Base-by-base conservation (phyloP, 768 basidiomycete species). In the Suillus subalutaceus region DNA sequence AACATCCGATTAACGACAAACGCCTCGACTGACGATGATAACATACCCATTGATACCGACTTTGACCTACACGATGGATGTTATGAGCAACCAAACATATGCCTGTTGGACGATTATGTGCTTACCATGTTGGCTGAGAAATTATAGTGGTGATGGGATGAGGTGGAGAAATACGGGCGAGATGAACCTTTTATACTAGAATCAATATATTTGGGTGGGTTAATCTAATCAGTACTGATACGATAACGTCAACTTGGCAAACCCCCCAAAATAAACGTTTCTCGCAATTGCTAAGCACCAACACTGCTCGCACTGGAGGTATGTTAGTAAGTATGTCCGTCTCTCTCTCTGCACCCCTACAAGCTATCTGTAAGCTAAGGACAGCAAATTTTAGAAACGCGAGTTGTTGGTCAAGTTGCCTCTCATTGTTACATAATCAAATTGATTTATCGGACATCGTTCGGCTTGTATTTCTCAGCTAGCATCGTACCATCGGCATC, bases 21-120 rank as follows among this genome's bases (percentile, higher is more conserved):
- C 5, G 9, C 41, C 44, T 37, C 30, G 30, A 32, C 63, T n/a
- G 62, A 35, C 32, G 20, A 40, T 61, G 38, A 57, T 63, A 44
- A 71, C 87, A 71, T 82, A 96, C 94, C 95, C 95, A 83, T 97
- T 97, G 85, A 97, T 97, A 73, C 96, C 96, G 79, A 96, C 94
- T 82, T 93, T 92, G 82, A 94, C 90, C 78, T 83, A 74, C 37
- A 10, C 15, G n/a, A 23, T 53, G 6, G 41, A 48, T 44, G 15
- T 37, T 2, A 13, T 76, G 0, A 76, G 56, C 35, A 48, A 67
- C 30, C 1, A 43, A 46, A 3, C 1, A 20, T 8, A 1, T 35
- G 1, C 6, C 18, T n/a, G 41, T 38, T 8, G 18, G 59, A 18
- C 2, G 57, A 44, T 12, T 26, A 26, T 30, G 57, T 10, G 20